Base-by-base conservation (phyloP, 2,329 filamentous ascomycete genomes). In the Trichoderma harzianum region DNA sequence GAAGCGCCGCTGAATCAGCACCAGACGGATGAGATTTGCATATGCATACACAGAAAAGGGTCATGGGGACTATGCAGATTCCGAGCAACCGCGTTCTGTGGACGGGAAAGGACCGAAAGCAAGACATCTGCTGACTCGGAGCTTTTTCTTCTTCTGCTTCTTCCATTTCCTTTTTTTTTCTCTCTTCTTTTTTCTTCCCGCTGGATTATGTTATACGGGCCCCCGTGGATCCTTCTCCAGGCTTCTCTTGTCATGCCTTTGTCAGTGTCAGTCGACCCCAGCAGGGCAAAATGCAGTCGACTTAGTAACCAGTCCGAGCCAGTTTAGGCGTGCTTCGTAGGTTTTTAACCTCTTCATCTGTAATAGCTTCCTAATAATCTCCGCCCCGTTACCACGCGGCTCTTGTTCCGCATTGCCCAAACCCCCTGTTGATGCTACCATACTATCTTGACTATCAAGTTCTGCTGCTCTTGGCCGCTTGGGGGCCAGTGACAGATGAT, bases 41-140 rank as follows among this genome's bases (percentile, higher is more conserved):
- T 12, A 58, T 43, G 28, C 39, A 51, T 43, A 30, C 53, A 30
- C 24, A 51, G 39, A 36, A 43, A 68, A 43, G 68, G 58, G 57
- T 61, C 66, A 69, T 69, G 66, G 28, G 66, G 39, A 12, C 30
- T 32, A 57, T 51, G 30, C 24, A 24, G 18, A 30, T 55, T 28
- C 47, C 60, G 60, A 39, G 24, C 16, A 32, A 34, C 30, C 68
- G 55, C 47, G 30, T 11, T 51, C 28, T 39, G 28, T 70, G 47
- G 60, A 64, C 34, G 18, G 68, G 43, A 64, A 64, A 70, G 68
- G 68, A 64, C 60, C 68, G 69, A 67, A 71, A 61, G 60, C 34
- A 71, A 32, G 60, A 70, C 51, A 63, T 26, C 60, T 61, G 69
- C 68, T 70, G 68, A 70, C 68, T 64, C 68, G 68, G 60, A 34